Conservation (phyloP, 2,329 filamentous ascomycete genomes). For the Aspergillus fumigatus region DNA sequence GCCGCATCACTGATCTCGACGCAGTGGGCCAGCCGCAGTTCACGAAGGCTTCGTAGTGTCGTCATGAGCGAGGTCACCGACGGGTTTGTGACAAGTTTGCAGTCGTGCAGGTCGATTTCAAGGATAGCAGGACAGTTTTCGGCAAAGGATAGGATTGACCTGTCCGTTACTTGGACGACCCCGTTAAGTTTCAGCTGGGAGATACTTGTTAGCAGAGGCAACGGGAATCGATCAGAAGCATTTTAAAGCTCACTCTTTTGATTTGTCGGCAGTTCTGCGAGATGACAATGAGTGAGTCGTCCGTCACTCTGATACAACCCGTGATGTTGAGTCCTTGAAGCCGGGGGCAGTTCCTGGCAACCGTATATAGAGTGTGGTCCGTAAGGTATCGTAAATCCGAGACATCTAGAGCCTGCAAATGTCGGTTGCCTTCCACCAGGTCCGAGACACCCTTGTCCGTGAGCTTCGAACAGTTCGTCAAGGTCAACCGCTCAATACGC, state of each 20-base stretch:
- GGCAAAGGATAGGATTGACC: constrained; percentile 79
- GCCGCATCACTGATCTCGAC: constrained; percentile 80
- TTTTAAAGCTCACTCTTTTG: constrained; percentile 63
- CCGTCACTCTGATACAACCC: constrained; percentile 76
- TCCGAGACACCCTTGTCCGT: constrained; percentile 79
- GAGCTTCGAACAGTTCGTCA: constrained; percentile 82
- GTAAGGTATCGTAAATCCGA: constrained; percentile 77
- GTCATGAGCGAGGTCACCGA: constrained; percentile 77
- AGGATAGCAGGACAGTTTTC: constrained; percentile 86
- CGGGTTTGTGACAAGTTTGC: constrained; percentile 72
- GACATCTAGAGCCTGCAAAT: constrained; percentile 84
- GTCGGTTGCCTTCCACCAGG: constrained; percentile 72
- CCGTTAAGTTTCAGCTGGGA: constrained; percentile 86
- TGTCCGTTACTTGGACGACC: constrained; percentile 77
- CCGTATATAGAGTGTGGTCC: constrained; percentile 69
- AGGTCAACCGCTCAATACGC: constrained; percentile 82
- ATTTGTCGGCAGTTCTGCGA: constrained; percentile 80
- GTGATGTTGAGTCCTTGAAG: constrained; percentile 93
- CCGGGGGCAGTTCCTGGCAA: constrained; percentile 76
- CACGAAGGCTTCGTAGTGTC: constrained; percentile 77
- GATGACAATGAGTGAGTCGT: constrained; percentile 75
- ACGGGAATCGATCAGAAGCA: not conserved
- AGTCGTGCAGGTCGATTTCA: constrained; percentile 91
- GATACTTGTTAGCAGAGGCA: constrained; percentile 10
- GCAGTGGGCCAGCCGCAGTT: constrained; percentile 83